Conservation (phyloP, 768 basidiomycete species). For the Fomitopsis pulvina region DNA sequence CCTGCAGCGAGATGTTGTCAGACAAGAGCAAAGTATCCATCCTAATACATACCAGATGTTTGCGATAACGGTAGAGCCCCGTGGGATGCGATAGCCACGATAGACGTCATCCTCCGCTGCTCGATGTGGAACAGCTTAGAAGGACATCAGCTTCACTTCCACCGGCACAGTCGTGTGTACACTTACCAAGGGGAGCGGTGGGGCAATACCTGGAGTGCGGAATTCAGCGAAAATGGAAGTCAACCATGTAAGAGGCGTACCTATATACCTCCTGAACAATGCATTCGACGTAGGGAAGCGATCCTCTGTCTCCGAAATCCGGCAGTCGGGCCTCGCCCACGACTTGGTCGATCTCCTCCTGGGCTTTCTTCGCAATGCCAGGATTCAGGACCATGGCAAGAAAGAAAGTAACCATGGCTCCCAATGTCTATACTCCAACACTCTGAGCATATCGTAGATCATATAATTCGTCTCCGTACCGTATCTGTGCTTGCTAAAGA, state of each 20-base stretch:
- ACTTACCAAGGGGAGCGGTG: neutral
- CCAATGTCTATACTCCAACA: conserved; percentile 31
- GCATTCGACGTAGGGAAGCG: conserved; percentile 36
- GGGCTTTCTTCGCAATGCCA: conserved; percentile 31
- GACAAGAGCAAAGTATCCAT: neutral
- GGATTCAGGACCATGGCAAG: conserved; percentile 35
- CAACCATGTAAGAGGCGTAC: conserved; percentile 7
- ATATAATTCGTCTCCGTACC: conserved; percentile 3
- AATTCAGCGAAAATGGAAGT: neutral
- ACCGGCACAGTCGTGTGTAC: neutral
- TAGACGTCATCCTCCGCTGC: conserved; percentile 18
- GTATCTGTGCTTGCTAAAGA: conserved; percentile 19
- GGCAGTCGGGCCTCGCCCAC: conserved; percentile 36
- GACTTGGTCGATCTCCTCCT: conserved; percentile 37
- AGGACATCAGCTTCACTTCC: neutral
- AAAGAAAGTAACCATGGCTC: conserved; percentile 32
- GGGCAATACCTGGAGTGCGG: neutral
- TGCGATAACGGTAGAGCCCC: conserved; percentile 18
- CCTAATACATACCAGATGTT: conserved; percentile 9
- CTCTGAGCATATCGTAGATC: neutral
- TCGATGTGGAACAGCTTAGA: conserved; percentile 18
- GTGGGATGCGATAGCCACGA: conserved; percentile 19
- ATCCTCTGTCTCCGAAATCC: conserved; percentile 30
- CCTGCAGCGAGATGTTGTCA: conserved; percentile 23
- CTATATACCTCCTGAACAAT: conserved; percentile 30